Evolutionary conservation across 306 rosid species (phyloP).

Genomic region (Casuarina glauca): DNA sequence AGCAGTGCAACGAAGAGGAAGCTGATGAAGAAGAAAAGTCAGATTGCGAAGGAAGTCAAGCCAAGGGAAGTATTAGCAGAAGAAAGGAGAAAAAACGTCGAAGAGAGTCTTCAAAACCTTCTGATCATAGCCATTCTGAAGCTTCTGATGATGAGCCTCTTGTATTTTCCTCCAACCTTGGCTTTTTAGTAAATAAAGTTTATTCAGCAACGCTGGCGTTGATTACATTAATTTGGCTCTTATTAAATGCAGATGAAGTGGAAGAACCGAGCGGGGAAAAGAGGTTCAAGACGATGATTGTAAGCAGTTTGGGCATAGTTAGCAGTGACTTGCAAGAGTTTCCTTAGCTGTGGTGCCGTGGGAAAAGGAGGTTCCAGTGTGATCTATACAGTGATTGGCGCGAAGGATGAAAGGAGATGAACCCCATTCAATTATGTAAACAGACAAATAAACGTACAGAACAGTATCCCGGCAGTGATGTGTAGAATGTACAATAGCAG

Average conservation of each 20-base stretch:
- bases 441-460: constrained; percentile 36
- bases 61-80: constrained; percentile 35
- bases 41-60: constrained; percentile 45
- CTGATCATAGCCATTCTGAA: constrained; percentile 41
- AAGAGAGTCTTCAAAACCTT: constrained; percentile 31
- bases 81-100: constrained; percentile 38
- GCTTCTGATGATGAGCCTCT: constrained; percentile 90
- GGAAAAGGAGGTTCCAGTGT: constrained; percentile 25
- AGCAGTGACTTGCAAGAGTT: constrained; percentile 22
- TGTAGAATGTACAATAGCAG: constrained; percentile 52
- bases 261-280: constrained; percentile 64
- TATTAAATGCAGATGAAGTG: constrained; percentile 70
- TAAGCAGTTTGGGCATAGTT: constrained; percentile 28
- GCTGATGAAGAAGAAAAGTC: constrained; percentile 41
- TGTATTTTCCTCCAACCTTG: constrained; percentile 47
- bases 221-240: constrained; percentile 16
- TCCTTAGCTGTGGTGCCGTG: constrained; percentile 26
- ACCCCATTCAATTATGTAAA: constrained; percentile 29
- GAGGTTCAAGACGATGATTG: constrained; percentile 30
- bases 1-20: constrained; percentile 45
- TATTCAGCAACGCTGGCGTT: neutral
- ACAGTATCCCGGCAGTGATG: constrained; percentile 34
- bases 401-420: constrained; percentile 33
- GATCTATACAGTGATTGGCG: constrained; percentile 24
- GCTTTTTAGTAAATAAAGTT: neutral